Evolutionary conservation across 768 basidiomycete genomes (phyloP), one percentile per base, ranked within the genome.

Genomic region (Trametes cinnabarina): DNA sequence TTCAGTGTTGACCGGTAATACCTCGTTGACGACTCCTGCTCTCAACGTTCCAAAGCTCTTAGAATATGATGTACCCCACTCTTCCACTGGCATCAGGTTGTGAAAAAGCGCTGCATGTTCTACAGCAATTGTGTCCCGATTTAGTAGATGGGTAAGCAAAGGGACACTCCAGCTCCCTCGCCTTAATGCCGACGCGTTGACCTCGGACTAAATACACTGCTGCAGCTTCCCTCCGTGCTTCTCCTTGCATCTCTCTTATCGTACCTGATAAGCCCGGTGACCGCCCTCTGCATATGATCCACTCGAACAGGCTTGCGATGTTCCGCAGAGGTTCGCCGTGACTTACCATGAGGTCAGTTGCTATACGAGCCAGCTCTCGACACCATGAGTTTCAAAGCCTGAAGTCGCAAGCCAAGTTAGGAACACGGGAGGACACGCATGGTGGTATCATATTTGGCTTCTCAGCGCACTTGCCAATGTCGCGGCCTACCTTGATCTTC

Each of bases 211-310:
- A 47, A 25, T 48, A 40, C 35, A 55, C 39, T 19, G 20, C 25
- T 22, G 46, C 35, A 28, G 14, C 43, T 22, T 14, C 30, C 20
- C 34, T 35, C 35, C 42, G 41, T 28, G 40, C 28, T 50, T 57
- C 48, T 57, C 22, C 57, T 32, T 20, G 50, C 46, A 54, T 43
- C 51, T 32, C 4, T 42, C 51, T 48, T 59, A 59, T 59, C 58
- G 25, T 25, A 30, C 51, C 15, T 34, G 56, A 57, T 57, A 57
- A 53, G 51, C 20, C 51, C 11, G 46, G 32, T 59, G 51, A 47
- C 58, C 39, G 15, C 39, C 19, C n/a, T 9, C 8, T 47, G 25
- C 53, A 55, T 39, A 43, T 32, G 53, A 34, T 17, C 23, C 7
- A 11, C 22, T 46, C 43, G 34, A 55, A 39, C 34, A 55, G 22